Base-by-base conservation (phyloP, 352 stramenopile species). In the Phytopythium ostracodes region DNA sequence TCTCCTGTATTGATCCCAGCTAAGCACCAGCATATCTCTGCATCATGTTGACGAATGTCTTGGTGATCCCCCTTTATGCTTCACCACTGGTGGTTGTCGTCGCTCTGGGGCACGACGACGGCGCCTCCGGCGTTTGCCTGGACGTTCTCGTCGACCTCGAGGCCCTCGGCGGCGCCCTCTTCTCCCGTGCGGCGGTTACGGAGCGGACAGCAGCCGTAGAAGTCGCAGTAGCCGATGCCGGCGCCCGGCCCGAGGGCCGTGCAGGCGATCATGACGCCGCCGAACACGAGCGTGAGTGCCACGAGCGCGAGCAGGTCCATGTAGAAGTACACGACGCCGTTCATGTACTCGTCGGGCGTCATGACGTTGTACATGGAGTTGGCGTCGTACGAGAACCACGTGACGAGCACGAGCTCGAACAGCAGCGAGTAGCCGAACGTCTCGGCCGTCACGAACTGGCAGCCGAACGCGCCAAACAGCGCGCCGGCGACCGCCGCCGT, bases 291-390 rank as follows among this genome's bases (percentile, higher is more conserved):
- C 33, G 64, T 60, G 53, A 76, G 64, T n/a, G 72, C 72, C 40
- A 74, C 62, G 47, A 87, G 65, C 57, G 83, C 65, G 42, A 87
- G 68, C 59, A 87, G 77, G 60, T 87, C 77, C 44, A 78, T 79
- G 68, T 87, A 87, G 54, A 87, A 87, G 62, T 84, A 84, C 56
- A 87, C 76, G 49, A 87, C 76, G 50, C 77, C 77, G 62, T 79
- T 79, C 75, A 87, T 87, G 73, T 84, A 84, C 64, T 87, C 77
- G 56, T 87, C 77, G 0, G 77, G 77, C 9, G 75, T 83, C 64
- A 88, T 69, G 46, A 82, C 74, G 49, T 73, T 72, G 56, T 83
- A 81, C 76, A 88, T 85, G 64, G 58, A 77, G 49, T 66, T 75
- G 14, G 78, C 78, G 33, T 85, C 74, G 61, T 75, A 73, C 0